Conservation (phyloP, 2,329 filamentous ascomycete species). For the Karstenula rhodostoma region DNA sequence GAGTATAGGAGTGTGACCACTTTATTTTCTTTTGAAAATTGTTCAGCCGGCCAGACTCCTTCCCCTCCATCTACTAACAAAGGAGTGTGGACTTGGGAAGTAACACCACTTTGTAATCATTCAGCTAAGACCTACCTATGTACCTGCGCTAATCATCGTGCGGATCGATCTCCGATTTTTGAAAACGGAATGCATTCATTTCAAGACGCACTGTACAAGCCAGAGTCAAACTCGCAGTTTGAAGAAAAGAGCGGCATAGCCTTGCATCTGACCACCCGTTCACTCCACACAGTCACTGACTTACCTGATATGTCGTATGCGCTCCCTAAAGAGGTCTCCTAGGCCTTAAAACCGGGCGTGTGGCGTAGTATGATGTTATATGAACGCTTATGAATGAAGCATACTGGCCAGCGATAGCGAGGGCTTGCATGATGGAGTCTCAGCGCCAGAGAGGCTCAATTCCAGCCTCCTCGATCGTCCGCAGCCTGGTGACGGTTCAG, state of each 20-base stretch:
- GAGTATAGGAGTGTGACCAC: background rate
- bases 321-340: background rate
- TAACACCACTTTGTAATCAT: no score
- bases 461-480: background rate
- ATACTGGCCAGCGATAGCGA: background rate
- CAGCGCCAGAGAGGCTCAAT: background rate
- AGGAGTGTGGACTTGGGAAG: no score
- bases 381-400: background rate
- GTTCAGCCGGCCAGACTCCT: background rate
- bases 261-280: background rate
- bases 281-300: background rate
- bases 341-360: background rate
- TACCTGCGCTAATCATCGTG: no score
- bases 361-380: background rate
- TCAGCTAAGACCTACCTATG: no score
- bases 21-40: no score
- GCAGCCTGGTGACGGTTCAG: background rate
- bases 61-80: background rate
- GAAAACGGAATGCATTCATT: no score
- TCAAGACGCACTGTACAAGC: background rate
- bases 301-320: background rate
- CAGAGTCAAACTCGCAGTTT: background rate
- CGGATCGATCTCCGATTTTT: no score
- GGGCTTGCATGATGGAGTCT: background rate
- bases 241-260: background rate